These are phyloP conservation scores for Alternaria gaisen DNA, from an alignment of 2,329 filamentous ascomycete species.

Conservation along the genomic window DNA sequence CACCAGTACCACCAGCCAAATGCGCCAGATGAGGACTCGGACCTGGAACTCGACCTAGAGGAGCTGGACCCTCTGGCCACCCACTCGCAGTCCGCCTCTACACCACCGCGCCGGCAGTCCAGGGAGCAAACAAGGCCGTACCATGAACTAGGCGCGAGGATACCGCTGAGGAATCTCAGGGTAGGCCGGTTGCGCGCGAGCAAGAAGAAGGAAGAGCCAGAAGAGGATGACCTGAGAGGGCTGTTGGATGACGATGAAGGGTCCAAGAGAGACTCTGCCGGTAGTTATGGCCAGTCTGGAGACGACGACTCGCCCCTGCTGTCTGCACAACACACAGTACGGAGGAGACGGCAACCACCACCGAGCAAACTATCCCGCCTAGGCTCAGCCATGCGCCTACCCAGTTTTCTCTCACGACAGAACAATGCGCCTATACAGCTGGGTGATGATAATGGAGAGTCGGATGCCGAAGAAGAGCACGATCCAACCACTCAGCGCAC, in stretches of 20 bases:
- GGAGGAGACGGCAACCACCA: slow-evolving; percentile 33
- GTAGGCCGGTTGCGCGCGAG: slow-evolving; percentile 57
- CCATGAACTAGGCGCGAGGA: slow-evolving; percentile 61
- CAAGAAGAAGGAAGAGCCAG: slow-evolving; percentile 56
- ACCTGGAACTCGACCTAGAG: slow-evolving; percentile 79
- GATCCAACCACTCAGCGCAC: slow-evolving; percentile 74
- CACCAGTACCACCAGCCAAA: slow-evolving; percentile 62
- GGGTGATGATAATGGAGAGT: slow-evolving; percentile 43
- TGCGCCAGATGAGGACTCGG: slow-evolving; percentile 74
- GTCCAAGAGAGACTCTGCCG: slow-evolving; percentile 65
- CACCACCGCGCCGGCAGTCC: slow-evolving; percentile 40
- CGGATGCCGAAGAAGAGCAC: slow-evolving; percentile 58
- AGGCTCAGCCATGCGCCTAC: slow-evolving; percentile 67
- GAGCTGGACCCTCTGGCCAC: slow-evolving; percentile 73
- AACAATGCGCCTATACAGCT: slow-evolving; percentile 38
- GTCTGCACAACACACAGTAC: slow-evolving; percentile 48
- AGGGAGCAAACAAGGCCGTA: slow-evolving; percentile 44
- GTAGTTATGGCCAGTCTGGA: slow-evolving; percentile 63
- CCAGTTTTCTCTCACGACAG: slow-evolving; percentile 66
- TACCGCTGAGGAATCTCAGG: slow-evolving; percentile 72
- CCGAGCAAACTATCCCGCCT: slow-evolving; percentile 56
- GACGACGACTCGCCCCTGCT: slow-evolving; percentile 82
- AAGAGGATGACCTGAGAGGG: slow-evolving; percentile 71
- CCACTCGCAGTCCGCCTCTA: slow-evolving; percentile 31
- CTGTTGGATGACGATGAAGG: slow-evolving; percentile 71